Evolutionary conservation across 2,329 filamentous ascomycete species (phyloP).

Genomic region (Rosellinia necatrix): DNA sequence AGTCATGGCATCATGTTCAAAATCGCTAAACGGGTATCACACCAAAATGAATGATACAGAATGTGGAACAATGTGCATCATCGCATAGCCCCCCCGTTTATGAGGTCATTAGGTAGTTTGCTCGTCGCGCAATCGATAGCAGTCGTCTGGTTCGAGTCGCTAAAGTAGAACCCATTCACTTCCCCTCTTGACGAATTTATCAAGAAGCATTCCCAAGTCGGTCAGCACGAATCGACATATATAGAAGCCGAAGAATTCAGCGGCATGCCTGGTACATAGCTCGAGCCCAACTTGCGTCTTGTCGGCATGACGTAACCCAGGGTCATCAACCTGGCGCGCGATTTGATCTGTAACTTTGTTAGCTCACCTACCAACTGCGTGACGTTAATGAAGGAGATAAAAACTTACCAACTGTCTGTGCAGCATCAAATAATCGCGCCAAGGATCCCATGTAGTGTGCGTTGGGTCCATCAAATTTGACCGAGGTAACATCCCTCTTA

Average conservation of each 20-base stretch:
- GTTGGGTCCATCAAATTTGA: slow-evolving; percentile 81
- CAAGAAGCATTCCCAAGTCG: slow-evolving; percentile 82
- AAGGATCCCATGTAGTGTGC: slow-evolving; percentile 89
- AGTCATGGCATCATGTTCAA: slow-evolving; percentile 19
- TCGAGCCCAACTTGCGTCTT: slow-evolving; percentile 95
- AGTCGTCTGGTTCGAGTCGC: neutral
- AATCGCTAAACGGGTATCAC: slow-evolving; percentile 22
- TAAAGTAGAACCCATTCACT: slow-evolving; percentile 80
- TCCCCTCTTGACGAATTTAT: slow-evolving; percentile 96
- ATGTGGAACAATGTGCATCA: slow-evolving; percentile 13
- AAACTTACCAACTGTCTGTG: slow-evolving; percentile 83
- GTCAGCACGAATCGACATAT: slow-evolving; percentile 92
- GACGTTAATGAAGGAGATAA: neutral
- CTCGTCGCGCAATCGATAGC: slow-evolving; percentile 1
- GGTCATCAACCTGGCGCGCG: slow-evolving; percentile 93
- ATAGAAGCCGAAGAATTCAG: slow-evolving; percentile 98
- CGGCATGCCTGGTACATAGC: slow-evolving; percentile 87
- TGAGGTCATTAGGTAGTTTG: slow-evolving; percentile 15
- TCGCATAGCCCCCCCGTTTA: slow-evolving; percentile 13
- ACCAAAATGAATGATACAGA: slow-evolving; percentile 8
- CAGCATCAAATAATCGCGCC: slow-evolving; percentile 89
- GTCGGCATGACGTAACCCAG: slow-evolving; percentile 86
- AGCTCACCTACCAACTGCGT: slow-evolving; percentile 26
- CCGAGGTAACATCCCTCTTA: slow-evolving; percentile 70
- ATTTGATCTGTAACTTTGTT: slow-evolving; percentile 74